Evolutionary conservation across 1,284 basidiomycete species (phyloP).

Genomic region (Moesziomyces sp.): DNA sequence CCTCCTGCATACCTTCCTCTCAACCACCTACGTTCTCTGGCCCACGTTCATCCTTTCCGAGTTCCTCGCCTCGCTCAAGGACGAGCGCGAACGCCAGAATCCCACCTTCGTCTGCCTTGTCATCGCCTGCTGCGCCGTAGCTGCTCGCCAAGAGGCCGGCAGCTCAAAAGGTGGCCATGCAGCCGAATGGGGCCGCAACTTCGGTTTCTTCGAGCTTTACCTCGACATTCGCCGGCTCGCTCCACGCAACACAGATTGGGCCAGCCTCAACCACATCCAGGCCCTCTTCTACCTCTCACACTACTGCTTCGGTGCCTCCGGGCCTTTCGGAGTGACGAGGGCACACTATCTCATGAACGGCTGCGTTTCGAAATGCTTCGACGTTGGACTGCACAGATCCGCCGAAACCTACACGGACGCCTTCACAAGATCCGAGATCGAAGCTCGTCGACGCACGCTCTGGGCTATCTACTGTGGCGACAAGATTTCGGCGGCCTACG

Average conservation of each 20-base stretch:
- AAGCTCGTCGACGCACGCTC: slow-evolving; percentile 41
- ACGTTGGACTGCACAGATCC: slow-evolving; percentile 46
- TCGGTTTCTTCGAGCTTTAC: slow-evolving; percentile 50
- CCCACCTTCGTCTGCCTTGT: slow-evolving; percentile 47
- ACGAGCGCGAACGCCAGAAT: slow-evolving; percentile 30
- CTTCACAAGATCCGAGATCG: slow-evolving; percentile 46
- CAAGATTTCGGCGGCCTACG: slow-evolving; percentile 50
- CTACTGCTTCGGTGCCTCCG: slow-evolving; percentile 50
- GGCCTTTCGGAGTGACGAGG: slow-evolving; percentile 40
- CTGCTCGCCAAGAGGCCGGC: slow-evolving; percentile 48
- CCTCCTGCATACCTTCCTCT: slow-evolving; percentile 44
- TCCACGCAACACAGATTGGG: slow-evolving; percentile 44
- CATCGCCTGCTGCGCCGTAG: slow-evolving; percentile 46
- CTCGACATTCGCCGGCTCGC: slow-evolving; percentile 45
- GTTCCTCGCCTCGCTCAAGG: slow-evolving; percentile 46
- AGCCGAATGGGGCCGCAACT: slow-evolving; percentile 41
- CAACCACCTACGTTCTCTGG: slow-evolving; percentile 51
- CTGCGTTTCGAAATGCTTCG: slow-evolving; percentile 52
- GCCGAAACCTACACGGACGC: slow-evolving; percentile 52
- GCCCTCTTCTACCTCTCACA: slow-evolving; percentile 49
- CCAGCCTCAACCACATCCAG: slow-evolving; percentile 48
- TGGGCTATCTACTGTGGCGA: slow-evolving; percentile 52
- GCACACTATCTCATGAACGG: slow-evolving; percentile 51
- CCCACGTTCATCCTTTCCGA: slow-evolving; percentile 49
- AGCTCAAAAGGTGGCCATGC: slow-evolving; percentile 45